phyloP scores from a whole-genome alignment of 164 flowering plant genomes.

The Nymphaea thermarum region DNA sequence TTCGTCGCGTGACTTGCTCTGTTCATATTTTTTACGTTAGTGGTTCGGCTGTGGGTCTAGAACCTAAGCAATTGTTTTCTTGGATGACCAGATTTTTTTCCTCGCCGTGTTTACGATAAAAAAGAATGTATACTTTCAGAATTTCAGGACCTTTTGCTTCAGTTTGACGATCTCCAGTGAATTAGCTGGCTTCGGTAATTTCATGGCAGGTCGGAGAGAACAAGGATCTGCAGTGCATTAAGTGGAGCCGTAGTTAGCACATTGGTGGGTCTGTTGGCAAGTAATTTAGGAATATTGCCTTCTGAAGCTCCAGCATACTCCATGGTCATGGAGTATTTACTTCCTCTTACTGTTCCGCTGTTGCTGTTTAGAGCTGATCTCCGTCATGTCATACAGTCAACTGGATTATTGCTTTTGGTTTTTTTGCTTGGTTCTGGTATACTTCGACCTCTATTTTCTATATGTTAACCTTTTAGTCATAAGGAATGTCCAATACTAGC shows the following conservation, averaged over 20 bases:
- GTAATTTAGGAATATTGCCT: conserved; percentile 66
- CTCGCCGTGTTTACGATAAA: no score
- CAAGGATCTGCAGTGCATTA: conserved; percentile 54
- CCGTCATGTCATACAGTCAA: conserved; percentile 62
- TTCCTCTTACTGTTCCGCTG: conserved; percentile 69
- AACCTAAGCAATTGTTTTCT: not conserved
- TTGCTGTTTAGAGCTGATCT: conserved; percentile 69
- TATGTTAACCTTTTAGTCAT: not conserved
- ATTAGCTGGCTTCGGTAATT: not conserved
- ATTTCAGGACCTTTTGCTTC: not conserved
- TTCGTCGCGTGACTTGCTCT: not conserved
- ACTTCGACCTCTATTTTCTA: not conserved
- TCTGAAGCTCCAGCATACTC: conserved; percentile 53
- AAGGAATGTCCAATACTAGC: no score
- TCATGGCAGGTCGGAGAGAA: conserved; percentile 72
- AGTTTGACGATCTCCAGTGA: not conserved
- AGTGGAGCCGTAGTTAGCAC: conserved; percentile 78
- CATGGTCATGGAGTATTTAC: conserved; percentile 48
- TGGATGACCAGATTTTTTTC: not conserved
- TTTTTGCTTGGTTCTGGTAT: conserved; percentile 78
- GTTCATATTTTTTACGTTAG: no score
- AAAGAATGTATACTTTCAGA: not conserved
- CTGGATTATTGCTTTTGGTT: conserved; percentile 65
- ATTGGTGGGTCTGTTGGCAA: conserved; percentile 67
- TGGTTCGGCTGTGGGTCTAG: not conserved